Evolutionary conservation across 306 rosid species (phyloP).

Genomic region (Prunus kanzakura): DNA sequence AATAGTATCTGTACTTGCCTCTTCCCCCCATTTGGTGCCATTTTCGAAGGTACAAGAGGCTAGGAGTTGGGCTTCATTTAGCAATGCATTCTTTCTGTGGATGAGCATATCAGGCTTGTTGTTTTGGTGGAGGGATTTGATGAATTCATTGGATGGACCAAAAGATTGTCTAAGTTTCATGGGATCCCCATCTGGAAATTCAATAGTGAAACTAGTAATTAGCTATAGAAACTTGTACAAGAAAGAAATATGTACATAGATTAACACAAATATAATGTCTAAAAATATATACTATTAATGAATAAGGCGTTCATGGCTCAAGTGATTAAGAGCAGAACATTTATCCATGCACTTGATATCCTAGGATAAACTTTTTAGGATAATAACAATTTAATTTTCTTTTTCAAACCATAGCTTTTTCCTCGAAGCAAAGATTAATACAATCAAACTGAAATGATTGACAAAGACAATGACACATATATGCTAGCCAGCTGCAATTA

Average conservation of each 20-base stretch:
- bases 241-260: not conserved
- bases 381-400: no score
- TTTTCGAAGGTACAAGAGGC: conserved; percentile 56
- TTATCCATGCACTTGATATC: no score
- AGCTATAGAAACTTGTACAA: not conserved
- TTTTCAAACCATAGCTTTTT: no score
- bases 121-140: conserved; percentile 36
- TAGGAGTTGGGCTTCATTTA: conserved; percentile 38
- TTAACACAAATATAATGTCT: no score
- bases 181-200: conserved; percentile 31
- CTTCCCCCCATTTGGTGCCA: conserved; percentile 63
- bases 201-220: not conserved
- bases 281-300: no score
- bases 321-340: no score
- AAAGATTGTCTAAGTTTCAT: conserved; percentile 34
- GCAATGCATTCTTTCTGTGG: conserved; percentile 8
- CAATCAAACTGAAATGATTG: no score
- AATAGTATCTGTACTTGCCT: conserved; percentile 23
- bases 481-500: no score
- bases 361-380: no score
- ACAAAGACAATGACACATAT: no score
- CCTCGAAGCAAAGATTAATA: no score
- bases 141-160: conserved; percentile 58
- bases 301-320: no score
- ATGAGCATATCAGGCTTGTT: conserved; percentile 11